These are phyloP conservation scores for Endogone sp. DNA, from an alignment of 192 early-diverging fungal genomes.

Conservation along the genomic window DNA sequence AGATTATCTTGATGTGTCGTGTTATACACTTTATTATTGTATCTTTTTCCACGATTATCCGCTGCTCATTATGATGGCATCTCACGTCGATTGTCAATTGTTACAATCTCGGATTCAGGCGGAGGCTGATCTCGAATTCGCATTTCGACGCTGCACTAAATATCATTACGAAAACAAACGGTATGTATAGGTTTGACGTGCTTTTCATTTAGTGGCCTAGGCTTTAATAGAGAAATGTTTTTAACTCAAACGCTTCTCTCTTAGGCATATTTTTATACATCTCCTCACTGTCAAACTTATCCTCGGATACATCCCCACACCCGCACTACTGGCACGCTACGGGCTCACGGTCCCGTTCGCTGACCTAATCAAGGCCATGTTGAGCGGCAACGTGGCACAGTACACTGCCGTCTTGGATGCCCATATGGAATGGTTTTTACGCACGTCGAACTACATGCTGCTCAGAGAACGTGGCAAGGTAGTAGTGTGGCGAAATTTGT, in stretches of 20 bases:
- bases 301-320: constrained; percentile 30
- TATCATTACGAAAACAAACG: constrained; percentile 29
- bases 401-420: constrained; percentile 15
- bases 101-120: constrained; percentile 10
- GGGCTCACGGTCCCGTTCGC: constrained; percentile 19
- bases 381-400: constrained; percentile 24
- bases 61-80: too few species aligned
- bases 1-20: too few species aligned
- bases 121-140: constrained; percentile 29
- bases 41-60: neutral
- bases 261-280: constrained; percentile 34
- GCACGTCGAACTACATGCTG: constrained; percentile 33
- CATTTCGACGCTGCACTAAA: constrained; percentile 32
- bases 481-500: constrained; percentile 37
- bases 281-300: constrained; percentile 38
- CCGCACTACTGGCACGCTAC: constrained; percentile 27
- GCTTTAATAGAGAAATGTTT: neutral
- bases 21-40: neutral
- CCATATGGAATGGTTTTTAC: constrained; percentile 27
- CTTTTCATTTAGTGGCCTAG: neutral
- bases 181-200: constrained; percentile 5
- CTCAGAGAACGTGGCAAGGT: constrained; percentile 36
- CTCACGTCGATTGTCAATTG: neutral
- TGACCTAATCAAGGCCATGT: constrained; percentile 20
- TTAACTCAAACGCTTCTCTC: too few species aligned